These are phyloP conservation scores for Botryotinia calthae DNA, from an alignment of 2,329 filamentous ascomycete species.

Conservation along the genomic window DNA sequence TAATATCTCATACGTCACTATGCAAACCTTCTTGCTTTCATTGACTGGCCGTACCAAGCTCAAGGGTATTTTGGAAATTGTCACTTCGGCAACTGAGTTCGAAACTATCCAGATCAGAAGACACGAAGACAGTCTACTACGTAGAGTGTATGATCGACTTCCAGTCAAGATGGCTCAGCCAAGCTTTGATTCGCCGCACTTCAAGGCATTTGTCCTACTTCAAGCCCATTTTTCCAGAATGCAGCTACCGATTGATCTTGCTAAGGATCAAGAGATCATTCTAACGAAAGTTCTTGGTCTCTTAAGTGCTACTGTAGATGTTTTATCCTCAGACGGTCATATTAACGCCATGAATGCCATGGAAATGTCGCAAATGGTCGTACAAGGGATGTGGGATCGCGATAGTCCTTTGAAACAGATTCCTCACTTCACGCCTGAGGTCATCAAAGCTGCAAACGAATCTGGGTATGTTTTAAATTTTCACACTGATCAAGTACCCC, in stretches of 20 bases:
- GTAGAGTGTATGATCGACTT: constrained; percentile 88
- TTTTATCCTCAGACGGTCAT: constrained; percentile 91
- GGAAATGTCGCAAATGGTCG: constrained; percentile 99
- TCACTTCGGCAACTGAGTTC: constrained; percentile 95
- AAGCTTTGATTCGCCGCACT: constrained; percentile 89
- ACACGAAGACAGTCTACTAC: constrained; percentile 83
- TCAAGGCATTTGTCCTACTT: constrained; percentile 95
- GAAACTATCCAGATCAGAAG: constrained; percentile 91
- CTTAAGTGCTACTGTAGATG: constrained; percentile 88
- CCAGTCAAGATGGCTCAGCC: constrained; percentile 92
- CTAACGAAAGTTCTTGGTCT: constrained; percentile 81
- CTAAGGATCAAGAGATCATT: constrained; percentile 91
- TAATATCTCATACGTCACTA: constrained; percentile 98
- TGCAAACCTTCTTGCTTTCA: constrained; percentile 96
- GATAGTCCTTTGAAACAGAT: constrained; percentile 97
- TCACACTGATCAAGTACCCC: not conserved
- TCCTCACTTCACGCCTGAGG: constrained; percentile 83
- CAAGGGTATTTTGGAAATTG: constrained; percentile 94
- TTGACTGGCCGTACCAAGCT: constrained; percentile 86
- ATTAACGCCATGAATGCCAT: constrained; percentile 97
- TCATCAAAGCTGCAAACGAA: constrained; percentile 77
- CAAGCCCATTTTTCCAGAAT: constrained; percentile 97
- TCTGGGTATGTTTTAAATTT: constrained; percentile 59
- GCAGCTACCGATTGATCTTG: constrained; percentile 92
- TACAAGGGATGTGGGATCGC: constrained; percentile 98